Evolutionary conservation across 805 yeast species (phyloP).

Genomic region (Candida yuanshanica): DNA sequence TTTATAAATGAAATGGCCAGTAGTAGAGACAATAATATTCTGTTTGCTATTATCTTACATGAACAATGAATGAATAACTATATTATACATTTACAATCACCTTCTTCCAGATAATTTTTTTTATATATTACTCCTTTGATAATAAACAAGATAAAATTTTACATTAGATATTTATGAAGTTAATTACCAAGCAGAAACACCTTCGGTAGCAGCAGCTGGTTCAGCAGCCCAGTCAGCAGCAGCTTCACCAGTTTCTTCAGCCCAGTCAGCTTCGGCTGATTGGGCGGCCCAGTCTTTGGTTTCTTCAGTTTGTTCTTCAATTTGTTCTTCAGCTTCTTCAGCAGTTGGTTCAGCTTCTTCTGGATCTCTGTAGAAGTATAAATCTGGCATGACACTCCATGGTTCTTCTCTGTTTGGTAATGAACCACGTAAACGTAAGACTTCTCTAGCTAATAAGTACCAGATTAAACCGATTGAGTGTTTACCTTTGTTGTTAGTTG

Average conservation of each 20-base stretch:
- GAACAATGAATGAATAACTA: neutral
- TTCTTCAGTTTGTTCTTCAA: constrained; percentile 61
- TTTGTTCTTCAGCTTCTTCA: constrained; percentile 50
- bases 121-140: neutral
- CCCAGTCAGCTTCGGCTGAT: constrained; percentile 71
- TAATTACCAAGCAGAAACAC: constrained; percentile 25
- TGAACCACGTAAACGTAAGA: constrained; percentile 97
- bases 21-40: no score
- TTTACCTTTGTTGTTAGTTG: constrained; percentile 99
- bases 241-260: constrained; percentile 62
- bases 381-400: constrained; percentile 99
- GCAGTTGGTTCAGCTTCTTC: constrained; percentile 90
- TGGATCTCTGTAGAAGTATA: constrained; percentile 99
- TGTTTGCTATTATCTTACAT: no score
- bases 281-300: constrained; percentile 66
- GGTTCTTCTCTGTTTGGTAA: constrained; percentile 92
- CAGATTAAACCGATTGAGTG: constrained; percentile 99
- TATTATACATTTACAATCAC: neutral
- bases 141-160: constrained; percentile 20
- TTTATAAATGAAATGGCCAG: no score
- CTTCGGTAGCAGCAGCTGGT: constrained; percentile 27
- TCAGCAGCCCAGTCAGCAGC: constrained; percentile 57
- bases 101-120: neutral
- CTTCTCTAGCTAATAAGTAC: constrained; percentile 99
- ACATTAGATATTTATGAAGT: constrained; percentile 22